Evolutionary conservation across 441 rosid species (phyloP).

Genomic region (Gossypium schwendimanii): DNA sequence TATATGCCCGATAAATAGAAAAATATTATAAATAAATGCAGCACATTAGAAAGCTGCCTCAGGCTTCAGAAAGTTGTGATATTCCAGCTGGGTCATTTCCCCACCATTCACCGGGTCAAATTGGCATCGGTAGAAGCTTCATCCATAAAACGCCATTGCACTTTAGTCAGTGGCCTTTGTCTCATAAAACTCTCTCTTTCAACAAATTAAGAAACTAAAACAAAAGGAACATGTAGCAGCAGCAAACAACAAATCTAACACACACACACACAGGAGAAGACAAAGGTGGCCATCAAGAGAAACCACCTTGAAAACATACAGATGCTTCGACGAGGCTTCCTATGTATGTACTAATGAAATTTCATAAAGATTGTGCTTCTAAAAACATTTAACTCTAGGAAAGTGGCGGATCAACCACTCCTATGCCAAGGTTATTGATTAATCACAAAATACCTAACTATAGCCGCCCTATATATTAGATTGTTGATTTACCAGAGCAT

Average conservation of each 20-base stretch:
- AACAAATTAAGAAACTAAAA: neutral
- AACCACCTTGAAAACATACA: neutral
- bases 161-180: neutral
- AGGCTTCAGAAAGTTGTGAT: slow-evolving; percentile 75
- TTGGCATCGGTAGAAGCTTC: slow-evolving; percentile 86
- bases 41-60: slow-evolving; percentile 43
- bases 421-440: neutral
- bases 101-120: slow-evolving; percentile 84
- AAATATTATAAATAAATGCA: slow-evolving; percentile 1
- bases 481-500: neutral
- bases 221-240: neutral
- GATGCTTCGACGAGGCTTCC: neutral
- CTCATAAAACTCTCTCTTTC: neutral
- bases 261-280: neutral
- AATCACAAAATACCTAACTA: neutral
- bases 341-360: neutral
- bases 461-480: neutral
- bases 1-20: neutral
- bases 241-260: neutral
- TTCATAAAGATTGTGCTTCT: neutral
- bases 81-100: slow-evolving; percentile 83
- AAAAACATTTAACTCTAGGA: neutral
- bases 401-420: neutral
- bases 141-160: slow-evolving; percentile 7
- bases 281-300: neutral